Conservation (phyloP, 2,329 filamentous ascomycete genomes). For the Aspergillus pseudotamarii region DNA sequence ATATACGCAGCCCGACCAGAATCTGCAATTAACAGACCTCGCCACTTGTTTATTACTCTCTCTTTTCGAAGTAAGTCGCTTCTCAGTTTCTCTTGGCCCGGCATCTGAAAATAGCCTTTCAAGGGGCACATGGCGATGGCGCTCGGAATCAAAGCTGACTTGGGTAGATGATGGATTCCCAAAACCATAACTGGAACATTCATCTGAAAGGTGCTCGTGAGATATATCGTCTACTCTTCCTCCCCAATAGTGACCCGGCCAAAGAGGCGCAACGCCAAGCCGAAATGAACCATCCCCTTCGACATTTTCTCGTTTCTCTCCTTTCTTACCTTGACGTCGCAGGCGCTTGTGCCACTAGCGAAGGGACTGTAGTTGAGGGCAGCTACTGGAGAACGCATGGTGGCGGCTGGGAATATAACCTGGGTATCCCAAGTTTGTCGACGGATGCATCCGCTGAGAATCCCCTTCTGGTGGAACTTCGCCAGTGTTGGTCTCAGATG, state of each 20-base stretch:
- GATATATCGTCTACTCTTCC: conserved; percentile 39
- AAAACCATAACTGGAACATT: conserved; percentile 41
- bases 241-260: conserved; percentile 26
- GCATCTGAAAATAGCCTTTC: background rate
- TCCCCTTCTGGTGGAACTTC: conserved; percentile 29
- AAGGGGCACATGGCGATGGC: background rate
- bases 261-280: conserved; percentile 32
- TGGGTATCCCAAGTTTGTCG: conserved; percentile 35
- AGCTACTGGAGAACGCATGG: conserved; percentile 44
- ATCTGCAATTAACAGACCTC: conserved; percentile 33
- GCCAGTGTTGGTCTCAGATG: conserved; percentile 35
- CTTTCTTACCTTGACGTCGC: conserved; percentile 45
- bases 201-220: conserved; percentile 44
- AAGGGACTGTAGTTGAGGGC: conserved; percentile 41
- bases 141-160: conserved; percentile 4
- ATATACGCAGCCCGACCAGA: conserved; percentile 28
- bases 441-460: conserved; percentile 24
- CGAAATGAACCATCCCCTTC: conserved; percentile 38
- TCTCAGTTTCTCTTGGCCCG: background rate
- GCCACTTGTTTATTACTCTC: conserved; percentile 39
- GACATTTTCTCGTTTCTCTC: conserved; percentile 42
- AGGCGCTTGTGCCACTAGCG: conserved; percentile 41
- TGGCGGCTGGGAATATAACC: conserved; percentile 42
- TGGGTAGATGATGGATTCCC: conserved; percentile 42
- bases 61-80: conserved; percentile 35